Evolutionary conservation across 495 filamentous ascomycete genomes (phyloP).

Genomic region (Penicillium paradoxum): DNA sequence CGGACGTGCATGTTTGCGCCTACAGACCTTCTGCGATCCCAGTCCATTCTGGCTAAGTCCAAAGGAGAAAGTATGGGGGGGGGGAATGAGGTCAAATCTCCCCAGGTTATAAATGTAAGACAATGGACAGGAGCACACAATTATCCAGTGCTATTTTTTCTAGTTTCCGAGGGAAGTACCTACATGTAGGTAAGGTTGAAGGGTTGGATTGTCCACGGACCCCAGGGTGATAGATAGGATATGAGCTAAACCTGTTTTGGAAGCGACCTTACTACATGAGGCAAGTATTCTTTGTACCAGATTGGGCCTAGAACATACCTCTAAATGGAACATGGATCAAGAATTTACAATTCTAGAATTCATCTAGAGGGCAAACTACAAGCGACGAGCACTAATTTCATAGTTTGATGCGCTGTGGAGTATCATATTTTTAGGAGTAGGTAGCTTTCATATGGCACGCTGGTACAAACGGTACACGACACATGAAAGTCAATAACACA

Average conservation of each 20-base stretch:
- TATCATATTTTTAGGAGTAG: too few relatives aligned
- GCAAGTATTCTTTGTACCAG: too few relatives aligned
- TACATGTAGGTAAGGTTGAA: too few relatives aligned
- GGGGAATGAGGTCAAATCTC: background rate
- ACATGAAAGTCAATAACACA: too few relatives aligned
- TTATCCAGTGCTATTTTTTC: background rate
- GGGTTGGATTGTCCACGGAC: background rate
- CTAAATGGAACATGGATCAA: too few relatives aligned
- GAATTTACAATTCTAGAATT: too few relatives aligned
- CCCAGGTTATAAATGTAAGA: background rate
- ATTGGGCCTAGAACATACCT: too few relatives aligned
- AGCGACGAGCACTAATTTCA: too few relatives aligned
- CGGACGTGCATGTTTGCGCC: background rate
- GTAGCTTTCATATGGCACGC: too few relatives aligned
- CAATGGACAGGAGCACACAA: background rate
- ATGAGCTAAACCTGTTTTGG: slow-evolving; percentile 7
- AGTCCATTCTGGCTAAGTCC: slow-evolving; percentile 34
- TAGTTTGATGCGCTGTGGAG: background rate
- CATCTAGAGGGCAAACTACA: too few relatives aligned
- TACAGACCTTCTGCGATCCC: slow-evolving; percentile 48
- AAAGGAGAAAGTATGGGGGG: background rate
- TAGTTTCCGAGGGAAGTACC: background rate
- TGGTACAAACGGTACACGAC: too few relatives aligned
- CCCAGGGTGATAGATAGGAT: background rate
- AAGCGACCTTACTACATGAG: background rate